Conservation (phyloP, 768 basidiomycete species). For the Trametes maxima region DNA sequence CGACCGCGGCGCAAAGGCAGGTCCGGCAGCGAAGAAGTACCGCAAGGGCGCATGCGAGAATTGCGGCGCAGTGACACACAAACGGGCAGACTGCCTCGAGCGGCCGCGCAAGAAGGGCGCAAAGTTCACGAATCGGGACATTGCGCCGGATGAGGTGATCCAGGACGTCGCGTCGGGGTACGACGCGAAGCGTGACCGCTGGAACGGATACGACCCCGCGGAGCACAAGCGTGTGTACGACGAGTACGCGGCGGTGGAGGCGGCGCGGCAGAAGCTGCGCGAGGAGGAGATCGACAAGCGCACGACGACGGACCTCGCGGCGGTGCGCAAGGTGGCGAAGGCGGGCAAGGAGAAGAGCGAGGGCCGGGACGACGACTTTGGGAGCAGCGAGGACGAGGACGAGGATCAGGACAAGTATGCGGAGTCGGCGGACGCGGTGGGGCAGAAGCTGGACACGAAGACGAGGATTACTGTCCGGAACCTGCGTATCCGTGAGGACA, state of each 20-base stretch:
- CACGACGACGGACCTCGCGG: conserved; percentile 88
- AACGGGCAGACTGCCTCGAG: conserved; percentile 89
- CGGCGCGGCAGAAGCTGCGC: conserved; percentile 83
- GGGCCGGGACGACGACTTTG: conserved; percentile 86
- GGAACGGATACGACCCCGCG: conserved; percentile 96
- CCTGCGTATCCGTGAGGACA: conserved; percentile 97
- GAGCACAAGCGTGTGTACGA: conserved; percentile 88
- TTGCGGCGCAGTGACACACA: conserved; percentile 96
- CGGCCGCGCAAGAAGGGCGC: conserved; percentile 96
- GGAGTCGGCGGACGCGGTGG: conserved; percentile 95
- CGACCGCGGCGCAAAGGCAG: conserved; percentile 80
- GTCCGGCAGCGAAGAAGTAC: conserved; percentile 94
- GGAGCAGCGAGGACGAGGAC: conserved; percentile 94
- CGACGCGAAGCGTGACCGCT: conserved; percentile 94
- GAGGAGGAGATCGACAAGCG: conserved; percentile 99
- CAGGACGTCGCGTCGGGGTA: conserved; percentile 79
- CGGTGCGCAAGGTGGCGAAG: conserved; percentile 93
- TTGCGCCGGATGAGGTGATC: conserved; percentile 88
- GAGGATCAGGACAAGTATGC: conserved; percentile 98
- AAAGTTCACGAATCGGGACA: conserved; percentile 87
- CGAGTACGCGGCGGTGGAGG: conserved; percentile 92
- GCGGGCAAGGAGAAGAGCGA: conserved; percentile 76
- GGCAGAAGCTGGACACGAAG: conserved; percentile 97
- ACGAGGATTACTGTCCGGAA: conserved; percentile 98
- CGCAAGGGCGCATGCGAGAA: conserved; percentile 99